These are phyloP conservation scores for Amylostereum areolatum DNA, from an alignment of 1,284 basidiomycete species.

Conservation along the genomic window DNA sequence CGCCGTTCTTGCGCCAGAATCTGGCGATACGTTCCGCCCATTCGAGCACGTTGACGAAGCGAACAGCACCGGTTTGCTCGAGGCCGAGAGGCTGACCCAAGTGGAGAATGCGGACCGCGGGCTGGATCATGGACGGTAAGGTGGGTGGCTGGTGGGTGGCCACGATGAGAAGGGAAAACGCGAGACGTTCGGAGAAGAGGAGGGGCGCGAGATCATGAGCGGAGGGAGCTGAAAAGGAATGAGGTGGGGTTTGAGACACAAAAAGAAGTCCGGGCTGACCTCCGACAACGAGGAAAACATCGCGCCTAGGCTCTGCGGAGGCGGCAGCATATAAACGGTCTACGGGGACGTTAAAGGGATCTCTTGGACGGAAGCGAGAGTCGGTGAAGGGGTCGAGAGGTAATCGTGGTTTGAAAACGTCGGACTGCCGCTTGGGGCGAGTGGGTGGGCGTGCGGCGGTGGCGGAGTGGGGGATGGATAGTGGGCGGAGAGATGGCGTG, in stretches of 20 bases:
- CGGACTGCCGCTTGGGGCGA: too few relatives aligned
- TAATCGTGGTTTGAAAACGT: conserved; percentile 43
- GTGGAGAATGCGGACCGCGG: conserved; percentile 39
- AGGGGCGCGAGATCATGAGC: conserved; percentile 37
- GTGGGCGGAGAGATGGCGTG: too few relatives aligned
- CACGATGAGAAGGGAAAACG: conserved; percentile 40
- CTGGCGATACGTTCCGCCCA: conserved; percentile 46
- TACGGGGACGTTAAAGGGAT: conserved; percentile 31
- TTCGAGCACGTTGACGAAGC: conserved; percentile 44
- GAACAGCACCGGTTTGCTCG: conserved; percentile 41
- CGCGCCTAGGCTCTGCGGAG: conserved; percentile 21
- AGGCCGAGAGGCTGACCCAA: conserved; percentile 36
- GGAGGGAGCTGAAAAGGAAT: conserved; percentile 26
- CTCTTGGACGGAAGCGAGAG: conserved; percentile 15
- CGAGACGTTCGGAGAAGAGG: conserved; percentile 37
- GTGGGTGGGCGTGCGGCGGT: too few relatives aligned
- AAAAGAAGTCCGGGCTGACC: conserved; percentile 22
- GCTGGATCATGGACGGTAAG: conserved; percentile 25
- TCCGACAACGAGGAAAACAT: conserved; percentile 47
- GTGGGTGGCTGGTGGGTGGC: conserved; percentile 41
- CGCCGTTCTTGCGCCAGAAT: conserved; percentile 35
- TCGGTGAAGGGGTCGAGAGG: conserved; percentile 45
- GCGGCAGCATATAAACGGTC: conserved; percentile 19
- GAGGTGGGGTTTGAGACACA: not conserved
- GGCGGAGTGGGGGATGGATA: too few relatives aligned